These are phyloP conservation scores for Penicillium pulvis DNA, from an alignment of 495 filamentous ascomycete genomes.

Conservation along the genomic window DNA sequence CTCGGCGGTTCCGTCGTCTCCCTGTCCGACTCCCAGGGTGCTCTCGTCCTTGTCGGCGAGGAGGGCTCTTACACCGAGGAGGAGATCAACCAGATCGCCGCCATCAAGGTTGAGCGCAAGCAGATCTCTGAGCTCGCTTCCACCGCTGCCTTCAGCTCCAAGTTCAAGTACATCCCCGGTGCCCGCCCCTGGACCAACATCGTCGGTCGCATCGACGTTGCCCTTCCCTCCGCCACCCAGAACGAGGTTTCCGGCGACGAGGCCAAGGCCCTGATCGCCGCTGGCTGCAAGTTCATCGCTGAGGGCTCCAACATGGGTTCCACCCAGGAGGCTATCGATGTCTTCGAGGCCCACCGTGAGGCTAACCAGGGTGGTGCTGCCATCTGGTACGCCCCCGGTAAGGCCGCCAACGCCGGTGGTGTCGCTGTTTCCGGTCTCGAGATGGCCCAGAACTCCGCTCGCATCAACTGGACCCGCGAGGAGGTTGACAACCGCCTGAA, in stretches of 20 bases:
- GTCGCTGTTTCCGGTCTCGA: slow-evolving; percentile 97
- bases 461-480: slow-evolving; percentile 81
- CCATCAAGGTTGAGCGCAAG: slow-evolving; percentile 85
- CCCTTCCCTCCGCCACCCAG: slow-evolving; percentile 91
- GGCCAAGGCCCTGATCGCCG: slow-evolving; percentile 75
- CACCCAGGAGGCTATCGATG: slow-evolving; percentile 91
- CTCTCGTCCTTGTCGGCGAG: slow-evolving; percentile 69
- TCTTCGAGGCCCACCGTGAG: slow-evolving; percentile 82
- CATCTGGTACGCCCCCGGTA: slow-evolving; percentile 95
- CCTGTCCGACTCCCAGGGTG: slow-evolving; percentile 89
- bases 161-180: slow-evolving; percentile 86
- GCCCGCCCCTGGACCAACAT: slow-evolving; percentile 90
- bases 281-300: slow-evolving; percentile 83
- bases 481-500: slow-evolving; percentile 93
- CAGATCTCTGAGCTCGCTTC: slow-evolving; percentile 68
- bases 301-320: slow-evolving; percentile 99
- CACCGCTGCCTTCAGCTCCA: slow-evolving; percentile 53
- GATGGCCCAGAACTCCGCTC: slow-evolving; percentile 96
- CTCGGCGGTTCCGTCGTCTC: slow-evolving; percentile 91
- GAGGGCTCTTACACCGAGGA: slow-evolving; percentile 67
- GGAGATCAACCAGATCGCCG: slow-evolving; percentile 74
- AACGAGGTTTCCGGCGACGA: slow-evolving; percentile 94
- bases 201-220: slow-evolving; percentile 78
- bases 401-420: slow-evolving; percentile 95
- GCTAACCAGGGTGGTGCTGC: slow-evolving; percentile 64